Percentiles rank a stretch among this genome's conserved stretches.
These are phyloP conservation scores for Combretum micranthum DNA, from an alignment of 345 rosid species.

Conservation along the genomic window DNA sequence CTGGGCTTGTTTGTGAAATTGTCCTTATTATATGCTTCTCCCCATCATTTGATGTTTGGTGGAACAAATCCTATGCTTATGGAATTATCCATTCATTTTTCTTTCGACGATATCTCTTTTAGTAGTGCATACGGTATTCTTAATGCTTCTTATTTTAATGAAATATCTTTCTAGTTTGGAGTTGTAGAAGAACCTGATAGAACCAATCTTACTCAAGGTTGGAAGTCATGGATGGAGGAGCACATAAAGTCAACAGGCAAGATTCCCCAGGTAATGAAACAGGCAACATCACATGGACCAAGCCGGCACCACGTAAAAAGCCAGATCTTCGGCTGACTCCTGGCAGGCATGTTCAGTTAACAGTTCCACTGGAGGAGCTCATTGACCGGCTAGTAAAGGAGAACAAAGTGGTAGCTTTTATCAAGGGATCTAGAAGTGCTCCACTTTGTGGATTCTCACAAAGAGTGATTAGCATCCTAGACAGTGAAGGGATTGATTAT, in stretches of 20 bases:
- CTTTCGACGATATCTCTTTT: no score
- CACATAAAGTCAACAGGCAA: slow-evolving; percentile 68
- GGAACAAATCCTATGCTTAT: no score
- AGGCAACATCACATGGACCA: slow-evolving; percentile 76
- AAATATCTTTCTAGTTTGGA: slow-evolving; percentile 39
- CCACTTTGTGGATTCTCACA: slow-evolving; percentile 92
- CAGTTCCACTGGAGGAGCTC: slow-evolving; percentile 64
- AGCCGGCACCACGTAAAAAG: slow-evolving; percentile 59
- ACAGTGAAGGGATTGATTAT: slow-evolving; percentile 70
- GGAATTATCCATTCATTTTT: no score
- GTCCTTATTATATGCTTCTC: no score
- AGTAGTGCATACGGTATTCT: no score
- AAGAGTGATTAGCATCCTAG: slow-evolving; percentile 72
- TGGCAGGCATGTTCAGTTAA: slow-evolving; percentile 74
- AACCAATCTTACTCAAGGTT: slow-evolving; percentile 58
- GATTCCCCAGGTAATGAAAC: slow-evolving; percentile 88
- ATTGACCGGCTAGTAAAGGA: slow-evolving; percentile 70
- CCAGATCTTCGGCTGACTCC: slow-evolving; percentile 85
- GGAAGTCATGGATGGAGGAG: slow-evolving; percentile 99
- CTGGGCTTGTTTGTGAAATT: no score
- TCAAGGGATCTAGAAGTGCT: slow-evolving; percentile 86
- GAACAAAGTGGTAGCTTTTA: slow-evolving; percentile 85
- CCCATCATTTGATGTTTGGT: no score
- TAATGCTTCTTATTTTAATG: background rate
- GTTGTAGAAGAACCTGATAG: slow-evolving; percentile 72